Evolutionary conservation across 2,329 filamentous ascomycete species (phyloP).

Genomic region (Aureobasidium pullulans): DNA sequence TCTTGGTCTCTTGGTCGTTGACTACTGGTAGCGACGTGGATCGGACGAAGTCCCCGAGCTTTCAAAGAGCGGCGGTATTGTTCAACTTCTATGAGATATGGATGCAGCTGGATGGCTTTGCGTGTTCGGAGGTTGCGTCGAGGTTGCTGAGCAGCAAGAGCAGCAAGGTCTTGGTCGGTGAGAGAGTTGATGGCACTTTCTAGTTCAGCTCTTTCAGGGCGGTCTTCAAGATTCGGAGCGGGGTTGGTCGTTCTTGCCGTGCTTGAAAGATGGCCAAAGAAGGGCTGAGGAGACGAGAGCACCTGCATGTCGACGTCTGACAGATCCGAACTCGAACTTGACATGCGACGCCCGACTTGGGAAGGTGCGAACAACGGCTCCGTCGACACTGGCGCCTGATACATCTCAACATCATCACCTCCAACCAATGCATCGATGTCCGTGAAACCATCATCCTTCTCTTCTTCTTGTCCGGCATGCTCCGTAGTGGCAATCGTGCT

Average conservation of each 20-base stretch:
- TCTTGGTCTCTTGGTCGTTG: conserved; percentile 12
- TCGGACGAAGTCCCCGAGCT: conserved; percentile 37
- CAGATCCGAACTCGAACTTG: conserved; percentile 10
- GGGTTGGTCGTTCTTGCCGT: conserved; percentile 4
- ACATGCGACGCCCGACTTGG: conserved; percentile 13
- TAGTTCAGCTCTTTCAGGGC: neutral
- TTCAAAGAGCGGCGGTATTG: conserved; percentile 36
- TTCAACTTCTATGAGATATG: conserved; percentile 39
- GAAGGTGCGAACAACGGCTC: conserved; percentile 20
- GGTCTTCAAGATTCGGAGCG: neutral
- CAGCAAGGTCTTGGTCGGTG: neutral
- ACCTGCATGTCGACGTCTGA: conserved; percentile 7
- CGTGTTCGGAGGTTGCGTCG: conserved; percentile 35
- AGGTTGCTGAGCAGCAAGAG: conserved; percentile 7
- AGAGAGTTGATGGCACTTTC: neutral
- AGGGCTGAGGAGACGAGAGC: conserved; percentile 3
- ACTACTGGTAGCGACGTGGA: conserved; percentile 25
- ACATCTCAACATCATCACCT: neutral
- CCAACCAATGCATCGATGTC: conserved; percentile 1
- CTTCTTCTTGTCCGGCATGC: neutral
- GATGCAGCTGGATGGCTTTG: conserved; percentile 43
- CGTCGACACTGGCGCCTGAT: conserved; percentile 17
- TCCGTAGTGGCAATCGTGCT: neutral
- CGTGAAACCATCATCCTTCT: neutral
- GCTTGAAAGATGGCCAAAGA: neutral